phyloP scores from a whole-genome alignment of 1,284 basidiomycete species.

The Quambalaria eucalypti region DNA sequence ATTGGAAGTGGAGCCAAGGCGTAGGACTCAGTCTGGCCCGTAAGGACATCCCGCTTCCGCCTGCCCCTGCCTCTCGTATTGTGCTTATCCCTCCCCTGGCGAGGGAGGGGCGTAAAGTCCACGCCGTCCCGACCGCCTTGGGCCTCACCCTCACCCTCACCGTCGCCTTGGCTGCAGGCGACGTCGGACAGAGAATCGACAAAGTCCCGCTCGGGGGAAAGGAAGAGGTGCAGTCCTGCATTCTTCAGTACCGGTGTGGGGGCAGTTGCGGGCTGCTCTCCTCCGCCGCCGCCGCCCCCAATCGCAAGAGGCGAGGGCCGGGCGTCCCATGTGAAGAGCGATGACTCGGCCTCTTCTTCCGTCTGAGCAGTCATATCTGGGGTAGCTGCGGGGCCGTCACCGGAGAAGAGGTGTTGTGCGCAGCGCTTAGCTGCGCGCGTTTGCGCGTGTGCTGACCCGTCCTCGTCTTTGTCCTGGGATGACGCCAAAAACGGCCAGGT shows the following conservation, averaged over 20 bases:
- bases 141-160: not conserved
- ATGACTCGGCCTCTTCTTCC: not conserved
- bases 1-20: not conserved
- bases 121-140: not conserved
- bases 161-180: not conserved
- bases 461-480: too few relatives aligned
- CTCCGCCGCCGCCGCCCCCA: not conserved
- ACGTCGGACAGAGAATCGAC: not conserved
- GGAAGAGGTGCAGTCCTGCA: not conserved
- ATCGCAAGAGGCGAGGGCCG: not conserved
- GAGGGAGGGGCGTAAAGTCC: not conserved
- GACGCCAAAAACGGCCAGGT: too few relatives aligned
- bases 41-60: not conserved
- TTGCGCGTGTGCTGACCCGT: too few relatives aligned
- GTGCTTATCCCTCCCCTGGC: too few relatives aligned
- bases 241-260: not conserved
- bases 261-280: not conserved
- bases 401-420: too few relatives aligned
- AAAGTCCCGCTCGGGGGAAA: not conserved
- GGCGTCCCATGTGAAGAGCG: too few relatives aligned
- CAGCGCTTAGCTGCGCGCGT: too few relatives aligned
- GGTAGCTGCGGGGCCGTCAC: not conserved
- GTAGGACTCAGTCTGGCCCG: not conserved
- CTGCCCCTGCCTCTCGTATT: not conserved
- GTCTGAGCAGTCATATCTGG: not conserved